Conservation (phyloP, 768 basidiomycete species). For the Boletus eberwhitei region DNA sequence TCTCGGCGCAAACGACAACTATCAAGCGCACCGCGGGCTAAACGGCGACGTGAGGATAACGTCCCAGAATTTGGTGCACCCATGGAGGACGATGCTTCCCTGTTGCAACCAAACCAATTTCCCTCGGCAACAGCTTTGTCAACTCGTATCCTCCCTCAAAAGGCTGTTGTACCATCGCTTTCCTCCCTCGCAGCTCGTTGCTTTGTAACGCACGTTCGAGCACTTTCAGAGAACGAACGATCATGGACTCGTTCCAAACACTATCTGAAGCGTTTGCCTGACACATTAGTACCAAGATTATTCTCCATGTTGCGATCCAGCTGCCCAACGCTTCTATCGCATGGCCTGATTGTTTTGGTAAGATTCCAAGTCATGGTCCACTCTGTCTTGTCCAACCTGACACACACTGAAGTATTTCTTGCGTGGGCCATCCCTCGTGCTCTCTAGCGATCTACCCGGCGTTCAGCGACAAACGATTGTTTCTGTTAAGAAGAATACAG, state of each 20-base stretch:
- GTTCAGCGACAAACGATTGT: conserved; percentile 49
- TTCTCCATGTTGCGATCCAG: conserved; percentile 48
- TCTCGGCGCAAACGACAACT: conserved; percentile 8
- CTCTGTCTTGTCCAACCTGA: background rate
- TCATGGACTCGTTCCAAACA: conserved; percentile 40
- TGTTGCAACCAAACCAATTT: conserved; percentile 34
- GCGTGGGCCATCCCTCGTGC: conserved; percentile 46
- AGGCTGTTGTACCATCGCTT: conserved; percentile 40
- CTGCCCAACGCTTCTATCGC: conserved; percentile 50
- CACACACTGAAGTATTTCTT: conserved; percentile 48
- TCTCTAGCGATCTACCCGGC: conserved; percentile 50
- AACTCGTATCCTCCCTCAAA: conserved; percentile 36
- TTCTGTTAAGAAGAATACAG: conserved; percentile 33
- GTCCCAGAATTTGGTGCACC: conserved; percentile 40
- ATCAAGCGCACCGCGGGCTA: conserved; percentile 1
- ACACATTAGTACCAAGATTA: conserved; percentile 45
- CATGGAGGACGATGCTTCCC: conserved; percentile 41
- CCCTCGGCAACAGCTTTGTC: conserved; percentile 55
- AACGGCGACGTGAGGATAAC: conserved; percentile 13
- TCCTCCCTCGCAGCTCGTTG: conserved; percentile 47
- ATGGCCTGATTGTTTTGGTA: conserved; percentile 56
- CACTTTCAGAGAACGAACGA: conserved; percentile 37
- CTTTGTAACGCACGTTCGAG: conserved; percentile 45
- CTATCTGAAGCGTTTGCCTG: conserved; percentile 50
- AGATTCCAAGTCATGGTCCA: conserved; percentile 8